Conservation (phyloP, 768 basidiomycete species). For the Lyophyllum shimeji region DNA sequence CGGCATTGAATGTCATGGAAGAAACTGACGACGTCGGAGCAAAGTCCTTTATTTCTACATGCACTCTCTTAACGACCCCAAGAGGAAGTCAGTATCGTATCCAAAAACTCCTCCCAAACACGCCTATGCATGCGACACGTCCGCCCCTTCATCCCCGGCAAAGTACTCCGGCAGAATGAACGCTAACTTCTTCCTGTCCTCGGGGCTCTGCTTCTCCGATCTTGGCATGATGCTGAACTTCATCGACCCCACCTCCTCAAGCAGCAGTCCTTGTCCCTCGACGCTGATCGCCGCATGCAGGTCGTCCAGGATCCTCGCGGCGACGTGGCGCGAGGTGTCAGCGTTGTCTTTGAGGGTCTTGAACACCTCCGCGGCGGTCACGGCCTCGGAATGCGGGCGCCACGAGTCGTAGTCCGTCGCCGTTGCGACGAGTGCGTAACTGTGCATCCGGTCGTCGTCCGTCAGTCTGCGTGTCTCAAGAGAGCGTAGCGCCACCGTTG, state of each 20-base stretch:
- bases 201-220: slow-evolving; percentile 49
- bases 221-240: slow-evolving; percentile 80
- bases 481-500: not conserved
- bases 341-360: slow-evolving; percentile 88
- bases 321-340: slow-evolving; percentile 77
- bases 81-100: too few species aligned
- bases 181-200: slow-evolving; percentile 66
- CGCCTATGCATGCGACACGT: not conserved
- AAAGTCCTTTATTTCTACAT: too few species aligned
- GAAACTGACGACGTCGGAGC: too few species aligned
- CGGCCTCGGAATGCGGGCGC: slow-evolving; percentile 75
- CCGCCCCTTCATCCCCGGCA: slow-evolving; percentile 13
- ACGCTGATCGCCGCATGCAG: slow-evolving; percentile 50
- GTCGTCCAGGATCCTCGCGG: slow-evolving; percentile 66
- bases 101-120: too few species aligned
- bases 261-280: slow-evolving; percentile 41
- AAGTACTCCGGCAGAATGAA: slow-evolving; percentile 84
- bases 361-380: slow-evolving; percentile 90
- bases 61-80: too few species aligned
- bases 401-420: slow-evolving; percentile 97
- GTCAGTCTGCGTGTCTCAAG: not conserved
- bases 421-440: slow-evolving; percentile 90
- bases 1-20: too few species aligned
- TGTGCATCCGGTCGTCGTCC: too few species aligned
- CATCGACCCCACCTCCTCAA: slow-evolving; percentile 82